phyloP scores from a whole-genome alignment of 2,329 filamentous ascomycete genomes.

The Fusarium luffae region DNA sequence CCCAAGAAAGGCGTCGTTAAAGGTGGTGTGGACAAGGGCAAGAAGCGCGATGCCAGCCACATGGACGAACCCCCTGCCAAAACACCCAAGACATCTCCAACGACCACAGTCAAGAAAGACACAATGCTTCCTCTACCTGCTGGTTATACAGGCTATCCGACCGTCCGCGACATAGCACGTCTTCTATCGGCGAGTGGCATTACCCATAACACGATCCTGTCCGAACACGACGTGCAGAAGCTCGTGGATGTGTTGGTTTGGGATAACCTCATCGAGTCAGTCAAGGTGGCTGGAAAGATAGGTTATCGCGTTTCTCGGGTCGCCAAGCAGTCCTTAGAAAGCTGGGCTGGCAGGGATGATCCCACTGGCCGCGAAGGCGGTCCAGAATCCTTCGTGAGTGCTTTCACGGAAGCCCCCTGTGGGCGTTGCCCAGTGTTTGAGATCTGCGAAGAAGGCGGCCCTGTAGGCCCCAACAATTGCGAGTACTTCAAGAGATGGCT shows the following conservation, averaged over 20 bases:
- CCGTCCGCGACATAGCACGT: slow-evolving; percentile 79
- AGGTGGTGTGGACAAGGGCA: slow-evolving; percentile 58
- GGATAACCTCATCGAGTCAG: slow-evolving; percentile 82
- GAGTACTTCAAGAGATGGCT: slow-evolving; percentile 93
- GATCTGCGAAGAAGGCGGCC: slow-evolving; percentile 89
- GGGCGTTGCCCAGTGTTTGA: slow-evolving; percentile 93
- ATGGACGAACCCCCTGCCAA: slow-evolving; percentile 50
- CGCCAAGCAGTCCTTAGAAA: slow-evolving; percentile 57
- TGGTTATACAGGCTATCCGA: slow-evolving; percentile 83
- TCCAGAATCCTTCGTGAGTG: slow-evolving; percentile 67
- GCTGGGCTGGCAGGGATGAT: slow-evolving; percentile 55
- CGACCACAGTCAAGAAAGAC: slow-evolving; percentile 47
- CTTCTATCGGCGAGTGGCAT: slow-evolving; percentile 76
- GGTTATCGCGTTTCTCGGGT: slow-evolving; percentile 66
- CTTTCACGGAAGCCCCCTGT: slow-evolving; percentile 89
- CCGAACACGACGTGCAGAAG: slow-evolving; percentile 82
- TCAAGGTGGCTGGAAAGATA: slow-evolving; percentile 61
- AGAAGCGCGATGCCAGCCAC: slow-evolving; percentile 62
- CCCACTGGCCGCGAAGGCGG: slow-evolving; percentile 52
- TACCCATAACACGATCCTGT: slow-evolving; percentile 76
- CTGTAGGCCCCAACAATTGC: slow-evolving; percentile 89
- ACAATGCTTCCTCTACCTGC: slow-evolving; percentile 66
- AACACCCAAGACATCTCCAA: slow-evolving; percentile 41
- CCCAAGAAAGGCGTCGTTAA: slow-evolving; percentile 68
- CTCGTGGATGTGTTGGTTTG: slow-evolving; percentile 89